Evolutionary conservation across 2,329 filamentous ascomycete genomes (phyloP), one percentile per base, ranked within the genome.

Genomic region (Westerdykella aurantiaca): DNA sequence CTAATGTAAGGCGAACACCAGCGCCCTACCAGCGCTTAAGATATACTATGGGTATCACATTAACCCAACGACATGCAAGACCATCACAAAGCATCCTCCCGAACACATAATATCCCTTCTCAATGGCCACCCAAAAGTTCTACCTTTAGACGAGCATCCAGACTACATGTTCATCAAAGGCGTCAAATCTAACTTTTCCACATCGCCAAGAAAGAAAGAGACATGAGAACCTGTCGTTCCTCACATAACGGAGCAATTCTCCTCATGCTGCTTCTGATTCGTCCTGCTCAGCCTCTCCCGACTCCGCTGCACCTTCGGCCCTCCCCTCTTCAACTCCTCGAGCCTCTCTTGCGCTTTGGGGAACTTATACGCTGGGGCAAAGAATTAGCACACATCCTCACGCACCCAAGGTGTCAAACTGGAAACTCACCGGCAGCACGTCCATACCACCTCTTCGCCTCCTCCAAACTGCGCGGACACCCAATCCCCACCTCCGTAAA

Each of bases 361-460:
- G 63, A 94, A 95, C 61, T 94, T 88, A 72, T 97, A 91, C 46
- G 90, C 91, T 95, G 18, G 53, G 17, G 7, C 3, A 42, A 47
- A 4, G 22, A 11, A 9, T 64, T 49, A 62, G 53, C 45, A 14
- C 21, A 31, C 13, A 18, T n/a, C 6, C 18, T 21, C 18, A 21
- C 18, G 6, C 34, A 16, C 6, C 21, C 11, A 25, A 23, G 17
- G 12, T 6, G 6, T 10, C 11, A 3, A 13, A 18, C 17, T 5
- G 4, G 16, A 34, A 22, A 82, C 88, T 81, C 76, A 96, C 91
- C 86, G 64, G 93, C 93, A 69, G 93, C 90, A 66, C 91, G 79
- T 79, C 90, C 96, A 71, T 98, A 98, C 93, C 93, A 98, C 57
- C 89, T 81, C 76, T 95, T 96, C 17, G 91, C 93, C 70, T 97